Conservation (phyloP, 179 eudicot species). For the Vitellaria paradoxa region DNA sequence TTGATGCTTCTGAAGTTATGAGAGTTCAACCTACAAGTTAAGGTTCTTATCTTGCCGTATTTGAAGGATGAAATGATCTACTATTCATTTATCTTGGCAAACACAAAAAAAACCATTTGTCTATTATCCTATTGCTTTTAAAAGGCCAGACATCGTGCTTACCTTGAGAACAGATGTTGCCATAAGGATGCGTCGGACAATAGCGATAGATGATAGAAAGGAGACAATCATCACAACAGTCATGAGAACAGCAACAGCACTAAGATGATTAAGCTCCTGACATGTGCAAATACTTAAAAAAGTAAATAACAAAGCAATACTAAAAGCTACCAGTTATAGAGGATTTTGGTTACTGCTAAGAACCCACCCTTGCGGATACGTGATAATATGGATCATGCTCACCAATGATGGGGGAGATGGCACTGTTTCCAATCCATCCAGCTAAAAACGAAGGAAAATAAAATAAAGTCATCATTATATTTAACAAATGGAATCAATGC, state of each 20-base stretch:
- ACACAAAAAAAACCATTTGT: background rate
- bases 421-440: constrained; percentile 98
- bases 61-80: background rate
- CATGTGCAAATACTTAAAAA: constrained; percentile 4
- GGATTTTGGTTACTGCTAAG: constrained; percentile 3
- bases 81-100: background rate
- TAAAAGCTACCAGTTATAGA: constrained; percentile 6
- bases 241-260: constrained; percentile 77
- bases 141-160: constrained; percentile 19
- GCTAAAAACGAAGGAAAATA: constrained; percentile 39
- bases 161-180: constrained; percentile 98
- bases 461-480: constrained; percentile 9
- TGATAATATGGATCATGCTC: constrained; percentile 85
- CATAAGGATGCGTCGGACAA: constrained; percentile 90
- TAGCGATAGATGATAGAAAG: constrained; percentile 80
- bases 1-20: background rate
- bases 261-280: constrained; percentile 92
- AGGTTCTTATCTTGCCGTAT: background rate
- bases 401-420: constrained; percentile 87
- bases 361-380: constrained; percentile 79
- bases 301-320: constrained; percentile 15
- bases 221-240: constrained; percentile 71
- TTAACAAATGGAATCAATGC: constrained; percentile 1
- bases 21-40: background rate
- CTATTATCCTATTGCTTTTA: background rate